phyloP scores from a whole-genome alignment of 305 asterid genomes.

The Fraxinus sp. region DNA sequence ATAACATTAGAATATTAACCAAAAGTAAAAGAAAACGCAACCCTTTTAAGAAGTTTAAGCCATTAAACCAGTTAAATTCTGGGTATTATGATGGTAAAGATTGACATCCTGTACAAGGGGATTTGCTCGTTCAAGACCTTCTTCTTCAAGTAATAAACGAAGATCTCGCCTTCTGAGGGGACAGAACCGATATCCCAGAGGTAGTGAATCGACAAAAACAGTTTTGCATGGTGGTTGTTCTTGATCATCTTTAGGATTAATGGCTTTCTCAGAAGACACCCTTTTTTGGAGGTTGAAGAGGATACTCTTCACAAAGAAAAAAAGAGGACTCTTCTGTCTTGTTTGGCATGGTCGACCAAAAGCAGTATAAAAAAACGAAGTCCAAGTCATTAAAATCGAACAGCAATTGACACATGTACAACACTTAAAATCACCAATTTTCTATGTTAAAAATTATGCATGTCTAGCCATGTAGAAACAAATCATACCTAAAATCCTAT shows the following conservation, averaged over 20 bases:
- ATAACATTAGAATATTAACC: neutral
- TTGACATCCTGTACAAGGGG: neutral
- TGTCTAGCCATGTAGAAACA: constrained; percentile 21
- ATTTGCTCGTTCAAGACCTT: neutral
- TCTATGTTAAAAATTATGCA: neutral
- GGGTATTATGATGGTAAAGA: neutral
- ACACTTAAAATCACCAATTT: constrained; percentile 6
- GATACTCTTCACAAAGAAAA: neutral
- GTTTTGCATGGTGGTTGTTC: neutral
- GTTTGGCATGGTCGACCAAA: neutral
- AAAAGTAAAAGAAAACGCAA: neutral
- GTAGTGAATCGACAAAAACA: neutral
- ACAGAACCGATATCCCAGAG: neutral
- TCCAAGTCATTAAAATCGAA: neutral
- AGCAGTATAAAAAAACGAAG: neutral
- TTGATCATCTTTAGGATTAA: neutral
- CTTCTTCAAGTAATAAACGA: constrained; percentile 8
- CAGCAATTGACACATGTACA: constrained; percentile 13
- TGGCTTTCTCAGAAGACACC: neutral
- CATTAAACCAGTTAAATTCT: neutral
- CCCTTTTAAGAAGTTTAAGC: neutral
- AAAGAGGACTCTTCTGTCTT: neutral
- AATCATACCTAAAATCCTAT: constrained; percentile 20
- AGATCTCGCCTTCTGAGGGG: constrained; percentile 17
- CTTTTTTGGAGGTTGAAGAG: neutral